Evolutionary conservation across 495 filamentous ascomycete species (phyloP).

Genomic region (Penicillium diatomitis): DNA sequence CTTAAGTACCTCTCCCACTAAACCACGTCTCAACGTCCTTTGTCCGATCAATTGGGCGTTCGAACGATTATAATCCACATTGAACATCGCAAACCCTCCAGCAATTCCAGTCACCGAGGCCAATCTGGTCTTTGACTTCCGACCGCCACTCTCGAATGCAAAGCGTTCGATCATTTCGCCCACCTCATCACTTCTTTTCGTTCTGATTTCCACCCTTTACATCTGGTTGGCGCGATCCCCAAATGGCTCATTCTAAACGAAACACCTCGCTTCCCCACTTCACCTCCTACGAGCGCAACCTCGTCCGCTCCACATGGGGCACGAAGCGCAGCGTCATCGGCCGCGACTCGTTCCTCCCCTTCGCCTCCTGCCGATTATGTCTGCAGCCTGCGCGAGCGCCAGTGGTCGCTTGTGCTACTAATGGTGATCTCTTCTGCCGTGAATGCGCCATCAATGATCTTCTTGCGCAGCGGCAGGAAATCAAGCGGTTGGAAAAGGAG

Average conservation of each 20-base stretch:
- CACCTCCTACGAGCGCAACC: slow-evolving; percentile 80
- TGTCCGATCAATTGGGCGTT: too few relatives aligned
- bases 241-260: slow-evolving; percentile 59
- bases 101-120: too few relatives aligned
- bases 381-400: slow-evolving; percentile 76
- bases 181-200: too few relatives aligned
- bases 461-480: slow-evolving; percentile 84
- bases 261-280: slow-evolving; percentile 96
- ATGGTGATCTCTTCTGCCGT: slow-evolving; percentile 92
- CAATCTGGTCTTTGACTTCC: too few relatives aligned
- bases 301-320: slow-evolving; percentile 73
- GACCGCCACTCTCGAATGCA: too few relatives aligned
- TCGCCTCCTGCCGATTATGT: slow-evolving; percentile 84
- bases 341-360: slow-evolving; percentile 88
- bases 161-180: too few relatives aligned
- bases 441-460: slow-evolving; percentile 92
- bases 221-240: too few relatives aligned
- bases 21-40: too few relatives aligned
- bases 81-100: too few relatives aligned
- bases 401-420: slow-evolving; percentile 64
- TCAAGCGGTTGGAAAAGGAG: slow-evolving; percentile 68
- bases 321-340: slow-evolving; percentile 75
- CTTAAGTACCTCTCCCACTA: too few relatives aligned
- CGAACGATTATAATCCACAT: too few relatives aligned
- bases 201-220: too few relatives aligned